Conservation (phyloP, 768 basidiomycete genomes). For the Psilocybe tampanensis region DNA sequence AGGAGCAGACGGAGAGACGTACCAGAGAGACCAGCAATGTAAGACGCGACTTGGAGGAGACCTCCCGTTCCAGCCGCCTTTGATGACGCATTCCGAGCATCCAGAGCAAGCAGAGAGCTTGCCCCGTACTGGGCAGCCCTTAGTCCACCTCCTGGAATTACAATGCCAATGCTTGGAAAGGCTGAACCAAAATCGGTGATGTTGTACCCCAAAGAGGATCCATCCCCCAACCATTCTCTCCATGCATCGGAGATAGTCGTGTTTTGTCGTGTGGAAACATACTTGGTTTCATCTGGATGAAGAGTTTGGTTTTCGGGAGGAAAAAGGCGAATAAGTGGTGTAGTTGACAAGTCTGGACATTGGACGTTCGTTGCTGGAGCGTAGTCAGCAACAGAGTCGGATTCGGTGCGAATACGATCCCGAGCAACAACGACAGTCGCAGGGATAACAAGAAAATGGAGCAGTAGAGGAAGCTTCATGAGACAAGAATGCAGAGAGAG, state of each 20-base stretch:
- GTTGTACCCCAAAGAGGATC: constrained; percentile 53
- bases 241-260: constrained; percentile 50
- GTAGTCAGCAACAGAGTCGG: constrained; percentile 39
- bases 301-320: constrained; percentile 53
- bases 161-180: constrained; percentile 60
- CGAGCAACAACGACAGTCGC: not conserved
- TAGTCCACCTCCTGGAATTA: constrained; percentile 72
- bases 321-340: constrained; percentile 53
- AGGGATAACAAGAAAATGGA: not conserved
- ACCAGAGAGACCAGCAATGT: constrained; percentile 71
- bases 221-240: constrained; percentile 61
- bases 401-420: not conserved
- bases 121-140: constrained; percentile 71
- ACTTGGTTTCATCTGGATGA: constrained; percentile 49
- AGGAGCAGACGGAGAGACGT: constrained; percentile 13
- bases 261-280: constrained; percentile 44
- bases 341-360: constrained; percentile 52
- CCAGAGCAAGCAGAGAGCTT: constrained; percentile 56
- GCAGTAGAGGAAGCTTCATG: not conserved
- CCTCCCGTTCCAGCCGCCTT: constrained; percentile 65
- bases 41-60: constrained; percentile 69
- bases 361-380: constrained; percentile 50
- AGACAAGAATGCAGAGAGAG: not conserved
- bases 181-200: constrained; percentile 40
- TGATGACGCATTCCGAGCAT: constrained; percentile 61